A percentile compares a stretch with the other conserved stretches of the same genome.
Conservation (phyloP, 768 basidiomycete species). For the Melanogaster broomeanus region DNA sequence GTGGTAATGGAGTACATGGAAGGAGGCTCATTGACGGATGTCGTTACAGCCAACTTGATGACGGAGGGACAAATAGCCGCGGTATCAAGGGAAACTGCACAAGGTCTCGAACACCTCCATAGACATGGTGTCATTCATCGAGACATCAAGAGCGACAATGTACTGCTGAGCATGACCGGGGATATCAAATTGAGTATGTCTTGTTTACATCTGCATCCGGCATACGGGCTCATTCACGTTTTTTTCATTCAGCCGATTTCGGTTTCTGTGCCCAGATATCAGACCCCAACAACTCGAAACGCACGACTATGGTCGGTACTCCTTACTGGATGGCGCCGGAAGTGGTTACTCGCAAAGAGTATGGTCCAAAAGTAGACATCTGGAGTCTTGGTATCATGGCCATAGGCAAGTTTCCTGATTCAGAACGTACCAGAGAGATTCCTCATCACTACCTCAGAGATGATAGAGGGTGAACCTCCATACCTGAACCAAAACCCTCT, state of each 20-base stretch:
- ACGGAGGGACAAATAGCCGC: conserved; percentile 98
- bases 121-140: conserved; percentile 97
- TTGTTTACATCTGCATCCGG: neutral
- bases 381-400: conserved; percentile 98
- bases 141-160: conserved; percentile 99
- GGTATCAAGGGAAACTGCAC: conserved; percentile 88
- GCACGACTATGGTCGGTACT: conserved; percentile 98
- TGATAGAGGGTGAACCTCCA: conserved; percentile 98
- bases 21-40: conserved; percentile 91
- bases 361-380: conserved; percentile 97
- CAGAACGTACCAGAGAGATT: neutral
- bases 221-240: neutral
- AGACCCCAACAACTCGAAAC: conserved; percentile 84
- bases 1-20: conserved; percentile 99
- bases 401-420: conserved; percentile 58
- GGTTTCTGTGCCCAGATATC: conserved; percentile 99
- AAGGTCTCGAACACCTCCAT: conserved; percentile 94
- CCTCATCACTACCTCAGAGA: conserved; percentile 53
- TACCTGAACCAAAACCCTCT: conserved; percentile 96
- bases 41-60: conserved; percentile 89
- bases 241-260: conserved; percentile 74
- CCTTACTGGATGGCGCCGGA: conserved; percentile 99
- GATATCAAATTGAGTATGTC: conserved; percentile 97
- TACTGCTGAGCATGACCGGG: conserved; percentile 86
- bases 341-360: conserved; percentile 96